Conservation (phyloP, 164 flowering plant genomes). For the Pachysandra terminalis region DNA sequence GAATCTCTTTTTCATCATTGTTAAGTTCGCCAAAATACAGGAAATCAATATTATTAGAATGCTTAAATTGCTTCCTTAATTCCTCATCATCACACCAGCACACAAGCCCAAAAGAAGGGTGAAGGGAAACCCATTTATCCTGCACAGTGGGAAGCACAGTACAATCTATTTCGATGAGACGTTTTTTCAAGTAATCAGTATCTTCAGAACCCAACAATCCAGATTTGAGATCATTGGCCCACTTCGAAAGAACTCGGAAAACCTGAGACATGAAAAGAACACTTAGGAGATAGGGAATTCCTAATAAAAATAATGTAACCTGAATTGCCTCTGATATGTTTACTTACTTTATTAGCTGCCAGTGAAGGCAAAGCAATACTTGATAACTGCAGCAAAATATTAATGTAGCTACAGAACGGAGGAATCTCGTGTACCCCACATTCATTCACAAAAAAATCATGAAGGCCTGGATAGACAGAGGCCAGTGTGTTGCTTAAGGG, state of each 20-base stretch:
- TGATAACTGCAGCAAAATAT: constrained; percentile 63
- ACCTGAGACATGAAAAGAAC: constrained; percentile 45
- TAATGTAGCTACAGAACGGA: constrained; percentile 46
- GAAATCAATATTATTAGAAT: constrained; percentile 50
- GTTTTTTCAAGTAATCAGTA: constrained; percentile 47
- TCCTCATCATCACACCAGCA: constrained; percentile 90
- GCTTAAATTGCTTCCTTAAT: constrained; percentile 59
- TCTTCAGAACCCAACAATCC: constrained; percentile 53
- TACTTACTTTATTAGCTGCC: constrained; percentile 65
- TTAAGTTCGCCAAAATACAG: constrained; percentile 58
- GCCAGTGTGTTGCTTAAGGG: constrained; percentile 39
- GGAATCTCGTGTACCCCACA: constrained; percentile 72
- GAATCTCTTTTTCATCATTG: constrained; percentile 36
- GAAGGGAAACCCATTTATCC: constrained; percentile 91
- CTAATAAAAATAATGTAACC: not conserved
- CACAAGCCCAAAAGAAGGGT: constrained; percentile 68
- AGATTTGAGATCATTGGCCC: constrained; percentile 67
- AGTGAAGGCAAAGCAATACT: constrained; percentile 56
- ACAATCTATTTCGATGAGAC: constrained; percentile 44
- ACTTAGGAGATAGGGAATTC: not conserved
- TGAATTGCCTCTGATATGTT: constrained; percentile 4
- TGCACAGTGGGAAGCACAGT: constrained; percentile 66
- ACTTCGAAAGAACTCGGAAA: constrained; percentile 55
- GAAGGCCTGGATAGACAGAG: constrained; percentile 68
- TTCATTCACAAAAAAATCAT: constrained; percentile 69